phyloP scores from a whole-genome alignment of 2,329 filamentous ascomycete genomes.

The Akanthomyces lecanii region DNA sequence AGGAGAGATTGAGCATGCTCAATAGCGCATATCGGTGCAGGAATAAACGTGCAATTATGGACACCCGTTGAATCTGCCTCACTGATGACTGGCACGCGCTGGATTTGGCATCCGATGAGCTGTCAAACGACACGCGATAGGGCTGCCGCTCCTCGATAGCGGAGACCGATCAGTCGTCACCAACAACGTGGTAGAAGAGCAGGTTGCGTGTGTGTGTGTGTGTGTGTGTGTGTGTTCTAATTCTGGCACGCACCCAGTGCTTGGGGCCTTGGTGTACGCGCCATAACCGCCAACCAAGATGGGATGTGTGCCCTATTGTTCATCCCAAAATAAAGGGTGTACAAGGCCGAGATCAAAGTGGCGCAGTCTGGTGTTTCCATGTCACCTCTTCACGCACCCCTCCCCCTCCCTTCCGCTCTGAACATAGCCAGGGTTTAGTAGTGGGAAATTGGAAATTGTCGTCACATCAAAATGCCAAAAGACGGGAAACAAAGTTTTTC shows the following conservation, averaged over 20 bases:
- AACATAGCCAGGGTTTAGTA: not conserved
- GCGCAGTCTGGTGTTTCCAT: slow-evolving; percentile 1
- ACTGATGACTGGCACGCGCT: not conserved
- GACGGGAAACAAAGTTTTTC: not conserved
- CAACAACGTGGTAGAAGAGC: not conserved
- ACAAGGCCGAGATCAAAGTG: slow-evolving; percentile 6
- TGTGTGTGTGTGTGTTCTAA: not conserved
- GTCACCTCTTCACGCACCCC: not conserved
- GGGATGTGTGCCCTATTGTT: not conserved
- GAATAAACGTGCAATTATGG: not conserved
- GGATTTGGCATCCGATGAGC: not conserved
- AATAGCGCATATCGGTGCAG: not conserved
- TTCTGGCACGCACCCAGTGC: not conserved
- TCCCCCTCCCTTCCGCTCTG: not conserved
- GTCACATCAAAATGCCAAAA: not conserved
- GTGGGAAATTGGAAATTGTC: not conserved
- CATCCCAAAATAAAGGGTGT: not conserved
- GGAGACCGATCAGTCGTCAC: not conserved
- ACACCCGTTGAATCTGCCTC: not conserved
- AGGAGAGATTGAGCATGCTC: not conserved
- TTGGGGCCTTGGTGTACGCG: not conserved
- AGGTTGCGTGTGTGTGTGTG: not conserved
- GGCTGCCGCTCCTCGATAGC: not conserved
- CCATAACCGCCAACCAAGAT: slow-evolving; percentile 7
- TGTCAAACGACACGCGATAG: slow-evolving; percentile 1